These are phyloP conservation scores for Kodamaea neixiangensis DNA, from an alignment of 805 yeast genomes.

Conservation along the genomic window DNA sequence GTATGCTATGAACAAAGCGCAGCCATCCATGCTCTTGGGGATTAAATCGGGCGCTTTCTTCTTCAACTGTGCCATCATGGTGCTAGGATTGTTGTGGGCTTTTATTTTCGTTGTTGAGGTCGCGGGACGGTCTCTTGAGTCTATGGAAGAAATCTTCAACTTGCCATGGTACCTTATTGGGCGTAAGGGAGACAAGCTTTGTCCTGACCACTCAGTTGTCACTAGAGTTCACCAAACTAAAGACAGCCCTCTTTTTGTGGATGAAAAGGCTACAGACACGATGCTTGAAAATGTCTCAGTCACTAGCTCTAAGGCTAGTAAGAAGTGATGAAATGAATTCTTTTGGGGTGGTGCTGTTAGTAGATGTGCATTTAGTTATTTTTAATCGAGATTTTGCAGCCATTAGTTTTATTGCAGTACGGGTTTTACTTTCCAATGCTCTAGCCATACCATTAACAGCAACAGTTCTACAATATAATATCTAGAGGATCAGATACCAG, in stretches of 20 bases:
- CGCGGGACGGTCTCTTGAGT: slow-evolving; percentile 27
- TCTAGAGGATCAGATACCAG: too few species aligned
- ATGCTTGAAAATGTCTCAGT: not conserved
- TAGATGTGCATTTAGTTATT: too few species aligned
- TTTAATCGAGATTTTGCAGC: too few species aligned
- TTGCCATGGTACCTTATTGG: slow-evolving; percentile 30
- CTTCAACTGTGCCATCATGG: slow-evolving; percentile 22
- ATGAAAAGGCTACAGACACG: not conserved
- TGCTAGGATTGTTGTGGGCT: slow-evolving; percentile 23
- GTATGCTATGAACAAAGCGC: slow-evolving; percentile 28
- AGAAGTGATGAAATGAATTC: not conserved
- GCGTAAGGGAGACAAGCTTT: slow-evolving; percentile 24
- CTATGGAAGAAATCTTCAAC: slow-evolving; percentile 28
- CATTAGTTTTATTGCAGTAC: too few species aligned
- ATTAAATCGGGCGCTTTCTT: slow-evolving; percentile 25
- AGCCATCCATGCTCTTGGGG: slow-evolving; percentile 25
- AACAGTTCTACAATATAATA: too few species aligned
- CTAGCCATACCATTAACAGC: too few species aligned
- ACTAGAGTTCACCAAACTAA: slow-evolving; percentile 15
- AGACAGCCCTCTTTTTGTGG: not conserved
- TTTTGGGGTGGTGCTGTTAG: not conserved
- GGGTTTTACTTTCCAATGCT: too few species aligned
- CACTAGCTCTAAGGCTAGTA: not conserved
- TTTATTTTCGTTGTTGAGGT: slow-evolving; percentile 27
- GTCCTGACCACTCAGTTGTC: slow-evolving; percentile 28